Evolutionary conservation across 1,284 basidiomycete genomes (phyloP), one percentile per base, ranked within the genome.

Genomic region (Pseudozyma flocculosa): DNA sequence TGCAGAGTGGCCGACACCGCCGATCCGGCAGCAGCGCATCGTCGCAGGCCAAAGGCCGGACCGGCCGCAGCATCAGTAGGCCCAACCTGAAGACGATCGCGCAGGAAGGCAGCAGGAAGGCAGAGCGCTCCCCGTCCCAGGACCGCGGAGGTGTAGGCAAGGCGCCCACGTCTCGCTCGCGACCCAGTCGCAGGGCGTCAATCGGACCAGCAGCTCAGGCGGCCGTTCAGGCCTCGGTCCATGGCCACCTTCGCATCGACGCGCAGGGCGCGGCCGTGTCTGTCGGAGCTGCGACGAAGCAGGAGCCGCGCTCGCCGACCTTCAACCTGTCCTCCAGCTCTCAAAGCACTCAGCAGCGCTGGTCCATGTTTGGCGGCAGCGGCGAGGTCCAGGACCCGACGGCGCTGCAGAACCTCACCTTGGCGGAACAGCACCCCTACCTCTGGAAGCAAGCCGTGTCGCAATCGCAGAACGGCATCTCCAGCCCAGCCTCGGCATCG

Each of bases 141-240:
- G 65, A 68, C 18, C 44, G 61, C 5, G 54, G 62, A 8, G 67
- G 67, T 29, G 63, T 62, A 1, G 67, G 62, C 26, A 70, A 70
- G 39, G 67, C 61, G 13, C 66, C 66, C 13, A 65, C 62, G 4
- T 55, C 52, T 7, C 54, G 62, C 38, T 58, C 67, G 11, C 47
- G 67, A 32, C 48, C 48, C 29, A 53, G 56, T 26, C 51, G 63
- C 11, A 38, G 67, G 36, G 56, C 62, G 22, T 61, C 60, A 3
- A 49, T 67, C 18, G 67, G 67, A 9, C 67, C 67, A 14, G 67
- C 67, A n/a, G 67, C 67, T 5, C 30, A 36, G 22, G 50, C 50
- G 40, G 50, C 43, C 7, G 50, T 26, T 14, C 30, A 40, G 43
- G 19, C 36, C 22, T 47, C 19, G 32, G 44, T 38, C 32, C 5